Evolutionary conservation across 192 early-diverging fungal species (phyloP).

Genomic region (Coemansia aciculifera): DNA sequence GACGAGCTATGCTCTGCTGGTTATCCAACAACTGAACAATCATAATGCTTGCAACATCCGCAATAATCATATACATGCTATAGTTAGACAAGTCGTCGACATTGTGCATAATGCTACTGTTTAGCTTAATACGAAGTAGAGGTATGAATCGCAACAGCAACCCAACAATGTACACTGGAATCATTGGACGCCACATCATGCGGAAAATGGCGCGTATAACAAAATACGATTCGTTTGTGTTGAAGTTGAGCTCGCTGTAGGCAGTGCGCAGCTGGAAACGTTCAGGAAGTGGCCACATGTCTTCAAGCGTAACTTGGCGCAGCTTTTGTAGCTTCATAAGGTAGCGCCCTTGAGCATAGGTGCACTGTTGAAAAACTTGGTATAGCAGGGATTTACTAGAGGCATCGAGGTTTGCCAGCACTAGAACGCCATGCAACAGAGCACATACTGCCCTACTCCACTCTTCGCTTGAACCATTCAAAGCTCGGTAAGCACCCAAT

Average conservation of each 20-base stretch:
- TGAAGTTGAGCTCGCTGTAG: constrained; percentile 20
- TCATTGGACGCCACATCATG: constrained; percentile 33
- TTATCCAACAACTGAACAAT: constrained; percentile 8
- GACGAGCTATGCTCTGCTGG: not conserved
- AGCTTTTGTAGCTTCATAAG: not conserved
- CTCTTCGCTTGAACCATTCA: not conserved
- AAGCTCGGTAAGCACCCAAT: not conserved
- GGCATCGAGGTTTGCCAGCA: not conserved
- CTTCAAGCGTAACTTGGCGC: not conserved
- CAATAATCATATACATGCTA: constrained; percentile 23
- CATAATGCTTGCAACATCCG: not conserved
- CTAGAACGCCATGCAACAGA: not conserved
- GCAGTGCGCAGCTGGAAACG: not conserved
- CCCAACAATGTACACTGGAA: constrained; percentile 22
- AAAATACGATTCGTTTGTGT: constrained; percentile 32
- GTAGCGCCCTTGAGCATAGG: not conserved
- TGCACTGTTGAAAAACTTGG: not conserved
- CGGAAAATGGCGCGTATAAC: constrained; percentile 34
- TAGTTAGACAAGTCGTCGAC: constrained; percentile 20
- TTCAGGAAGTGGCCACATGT: constrained; percentile 3
- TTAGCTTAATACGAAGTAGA: constrained; percentile 4
- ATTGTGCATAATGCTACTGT: constrained; percentile 18
- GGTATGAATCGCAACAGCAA: constrained; percentile 3
- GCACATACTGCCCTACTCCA: not conserved
- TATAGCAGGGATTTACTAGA: not conserved